Evolutionary conservation across 352 stramenopile genomes (phyloP), one percentile per base, ranked within the genome.

Genomic region (Thraustochytrium striatum): DNA sequence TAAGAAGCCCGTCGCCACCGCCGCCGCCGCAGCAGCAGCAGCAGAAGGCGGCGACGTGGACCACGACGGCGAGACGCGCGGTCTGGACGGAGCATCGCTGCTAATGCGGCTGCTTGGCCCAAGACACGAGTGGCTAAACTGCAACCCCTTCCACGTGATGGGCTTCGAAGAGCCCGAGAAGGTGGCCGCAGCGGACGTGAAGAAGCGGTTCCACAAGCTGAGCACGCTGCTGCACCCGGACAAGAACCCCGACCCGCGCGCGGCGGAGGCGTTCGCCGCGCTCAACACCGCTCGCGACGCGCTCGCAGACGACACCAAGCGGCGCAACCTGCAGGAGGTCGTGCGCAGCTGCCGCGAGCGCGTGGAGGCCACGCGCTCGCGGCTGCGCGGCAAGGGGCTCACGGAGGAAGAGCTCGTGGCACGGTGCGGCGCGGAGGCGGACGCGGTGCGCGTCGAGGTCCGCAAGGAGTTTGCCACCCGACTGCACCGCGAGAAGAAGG

Each of bases 151-250:
- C 36, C 13, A 41, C 19, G 65, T 75, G 39, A 30, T 75, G 44
- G 65, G 44, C n/a, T 61, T 75, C 30, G 7, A 52, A 35, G n/a
- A 58, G 30, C 16, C 16, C 25, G 65, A 75, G 25, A 0, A 58
- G 19, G 65, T 43, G 19, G 68, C 65, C 7, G 65, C 44, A 3
- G n/a, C n/a, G 61, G 65, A 75, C 25, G 32, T 75, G 11, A 75
- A 75, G 65, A 58, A 61, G 65, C 44, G 65, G 30, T 75, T 55
- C 41, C 65, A 75, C 52, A 75, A 75, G 36, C 47, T 75, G 2
- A 61, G 41, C 19, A 61, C 65, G 35, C 43, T 75, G 21, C 30
- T 75, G 3, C 65, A 75, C 65, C 65, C 65, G 0, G 65, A 75
- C 36, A 75, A 75, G 36, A 70, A 5, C 25, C 5, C 43, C 13